Evolutionary conservation across 768 basidiomycete species (phyloP), one percentile per base, ranked within the genome.

Genomic region (Boletellus sp.): DNA sequence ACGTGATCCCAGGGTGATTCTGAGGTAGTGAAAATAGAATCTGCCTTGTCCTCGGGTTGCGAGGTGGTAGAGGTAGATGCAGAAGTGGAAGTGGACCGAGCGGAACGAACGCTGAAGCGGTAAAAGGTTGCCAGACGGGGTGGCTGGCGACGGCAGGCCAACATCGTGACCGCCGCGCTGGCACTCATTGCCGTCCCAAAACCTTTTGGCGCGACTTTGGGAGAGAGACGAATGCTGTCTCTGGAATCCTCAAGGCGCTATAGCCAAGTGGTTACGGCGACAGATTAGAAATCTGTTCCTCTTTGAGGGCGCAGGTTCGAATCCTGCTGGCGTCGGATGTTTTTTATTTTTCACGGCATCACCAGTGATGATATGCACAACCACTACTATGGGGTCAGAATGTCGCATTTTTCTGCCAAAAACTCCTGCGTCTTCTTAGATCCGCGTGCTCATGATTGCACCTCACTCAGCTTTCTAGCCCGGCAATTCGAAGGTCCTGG

Each of bases 201-300:
- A 19, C 19, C 19, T n/a, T 10, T 38, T 10, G 8, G 36, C 19
- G 19, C 11, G 28, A 11, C 28, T 28, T 28, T 11, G 11, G 28
- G 28, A 28, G 8, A 28, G 28, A 28, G 4, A 10, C 7, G 9
- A 28, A 28, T 28, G 7, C 23, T 22, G 13, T 13, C 7, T 2
- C 3, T 9, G 3, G 0, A 12, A 1, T 23, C 13, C n/a, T 7
- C 41, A 32, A 36, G 81, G 80, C 81, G 79, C 82, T 80, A 83
- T 84, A 81, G 80, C 82, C 78, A 83, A 83, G 81, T 82, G 80
- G 81, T 83, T 84, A 84, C 78, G 77, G 81, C 81, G 82, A 83
- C 79, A 80, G 80, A 84, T 81, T 81, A 59, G 53, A 51, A 60
- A 62, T 62, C 60, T 62, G 60, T 62, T 63, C 62, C 62, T 64